Evolutionary conservation across 352 stramenopile species (phyloP), one percentile per base, ranked within the genome.

Genomic region (Globisporangium spiculum): DNA sequence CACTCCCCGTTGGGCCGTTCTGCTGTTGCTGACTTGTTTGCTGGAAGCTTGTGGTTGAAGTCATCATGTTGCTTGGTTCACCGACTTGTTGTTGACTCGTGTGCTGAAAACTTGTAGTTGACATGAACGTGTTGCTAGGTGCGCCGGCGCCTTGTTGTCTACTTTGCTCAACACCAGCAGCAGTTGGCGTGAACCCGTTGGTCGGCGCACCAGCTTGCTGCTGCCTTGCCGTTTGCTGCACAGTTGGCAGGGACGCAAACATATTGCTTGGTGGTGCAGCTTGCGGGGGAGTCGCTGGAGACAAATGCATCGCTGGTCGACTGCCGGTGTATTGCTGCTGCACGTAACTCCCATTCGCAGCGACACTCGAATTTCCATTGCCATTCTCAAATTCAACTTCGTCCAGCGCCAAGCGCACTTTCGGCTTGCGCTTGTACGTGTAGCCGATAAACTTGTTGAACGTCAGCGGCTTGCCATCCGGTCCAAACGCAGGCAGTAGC

Each of bases 401-500:
- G 63, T 91, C 84, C 20, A 96, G 81, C 32, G 86, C 83, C 68
- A 94, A 76, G 1, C 88, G 88, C 58, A 96, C 85, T 32, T 90
- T 88, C 24, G 85, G 84, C 62, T 96, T 94, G n/a, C 84, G 86
- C 65, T 94, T 92, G 80, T 94, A 96, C 53, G 89, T 96, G 78
- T 96, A 96, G n/a, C 89, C 89, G 73, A 96, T 96, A 58, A 96
- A 96, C 74, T 96, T 96, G 75, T 96, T 96, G 67, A 93, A 94
- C 27, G 86, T 94, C 54, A 94, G 72, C n/a, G 86, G 86, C 66
- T 92, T 91, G 65, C 86, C 86, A 60, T 94, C 86, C 1, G 83
- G 79, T 2, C 86, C 86, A 32, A 86, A 88, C 0, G 76, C 80
- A 34, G 66, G 75, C 0, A 75, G 72, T 30, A 83, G 57, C 0